Percentiles rank a stretch among this genome's conserved stretches.
These are phyloP conservation scores for Lunularia cruciata DNA, from an alignment of 225 moss, liverwort and hornwort genomes.

Conservation along the genomic window DNA sequence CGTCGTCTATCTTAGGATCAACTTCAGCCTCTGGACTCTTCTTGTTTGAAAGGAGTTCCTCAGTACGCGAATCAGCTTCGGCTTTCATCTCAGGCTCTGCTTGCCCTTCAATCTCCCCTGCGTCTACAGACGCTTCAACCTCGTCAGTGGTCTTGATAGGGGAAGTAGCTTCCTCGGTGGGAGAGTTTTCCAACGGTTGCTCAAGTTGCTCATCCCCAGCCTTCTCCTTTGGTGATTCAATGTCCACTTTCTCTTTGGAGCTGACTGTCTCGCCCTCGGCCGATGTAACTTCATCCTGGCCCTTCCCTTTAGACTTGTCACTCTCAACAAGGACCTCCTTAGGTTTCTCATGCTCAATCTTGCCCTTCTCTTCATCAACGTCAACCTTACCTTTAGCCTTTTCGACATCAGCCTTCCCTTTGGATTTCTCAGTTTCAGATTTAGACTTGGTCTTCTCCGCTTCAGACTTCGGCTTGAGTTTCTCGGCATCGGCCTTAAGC, in stretches of 20 bases:
- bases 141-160: constrained; percentile 14
- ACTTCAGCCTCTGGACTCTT: constrained; percentile 1
- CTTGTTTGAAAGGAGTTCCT: neutral
- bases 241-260: neutral
- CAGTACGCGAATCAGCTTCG: constrained; percentile 15
- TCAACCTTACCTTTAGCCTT: constrained; percentile 8
- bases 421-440: constrained; percentile 1
- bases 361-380: neutral
- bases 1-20: constrained; percentile 26
- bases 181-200: neutral
- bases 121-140: constrained; percentile 8
- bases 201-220: constrained; percentile 12
- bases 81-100: constrained; percentile 14
- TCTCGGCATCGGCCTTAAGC: constrained; percentile 1
- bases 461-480: constrained; percentile 6
- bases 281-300: neutral
- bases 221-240: neutral
- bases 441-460: constrained; percentile 14
- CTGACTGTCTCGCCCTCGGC: neutral
- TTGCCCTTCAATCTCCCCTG: constrained; percentile 3
- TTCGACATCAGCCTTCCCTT: constrained; percentile 15
- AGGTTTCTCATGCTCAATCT: constrained; percentile 10
- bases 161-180: constrained; percentile 2
- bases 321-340: constrained; percentile 14
- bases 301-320: constrained; percentile 1